phyloP scores from a whole-genome alignment of 768 basidiomycete species.

The Obba rivulosa region DNA sequence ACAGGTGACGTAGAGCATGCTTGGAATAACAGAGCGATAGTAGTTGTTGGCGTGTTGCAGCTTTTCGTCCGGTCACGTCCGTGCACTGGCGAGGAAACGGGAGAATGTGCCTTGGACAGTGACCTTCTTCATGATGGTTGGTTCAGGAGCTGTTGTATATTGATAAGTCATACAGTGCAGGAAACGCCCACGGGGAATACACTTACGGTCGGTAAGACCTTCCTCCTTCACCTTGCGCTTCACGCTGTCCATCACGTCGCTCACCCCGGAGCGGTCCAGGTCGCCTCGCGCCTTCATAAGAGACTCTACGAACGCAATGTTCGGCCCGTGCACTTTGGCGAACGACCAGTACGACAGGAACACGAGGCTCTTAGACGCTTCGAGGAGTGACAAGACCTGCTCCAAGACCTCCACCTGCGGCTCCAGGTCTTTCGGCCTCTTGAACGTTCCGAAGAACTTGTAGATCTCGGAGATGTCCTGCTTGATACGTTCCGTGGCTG shows the following conservation, averaged over 20 bases:
- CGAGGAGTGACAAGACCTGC: conserved; percentile 71
- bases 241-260: conserved; percentile 90
- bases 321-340: conserved; percentile 90
- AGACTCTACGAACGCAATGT: conserved; percentile 85
- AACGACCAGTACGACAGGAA: conserved; percentile 94
- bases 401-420: conserved; percentile 82
- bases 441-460: conserved; percentile 75
- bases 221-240: conserved; percentile 93
- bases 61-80: conserved; percentile 5
- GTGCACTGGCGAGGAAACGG: conserved; percentile 46
- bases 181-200: not conserved
- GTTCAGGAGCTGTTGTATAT: conserved; percentile 55
- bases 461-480: conserved; percentile 76
- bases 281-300: conserved; percentile 88
- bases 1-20: not conserved
- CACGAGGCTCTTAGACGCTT: conserved; percentile 82
- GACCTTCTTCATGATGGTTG: conserved; percentile 90
- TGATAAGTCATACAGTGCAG: conserved; percentile 8
- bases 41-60: no score
- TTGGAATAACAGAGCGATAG: not conserved
- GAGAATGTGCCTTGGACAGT: conserved; percentile 71
- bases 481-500: conserved; percentile 77
- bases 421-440: conserved; percentile 76
- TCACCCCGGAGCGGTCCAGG: conserved; percentile 81
- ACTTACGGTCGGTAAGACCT: conserved; percentile 73